These are phyloP conservation scores for Phalaenopsis aphrodite DNA, from an alignment of 106 monocot species.

Conservation along the genomic window DNA sequence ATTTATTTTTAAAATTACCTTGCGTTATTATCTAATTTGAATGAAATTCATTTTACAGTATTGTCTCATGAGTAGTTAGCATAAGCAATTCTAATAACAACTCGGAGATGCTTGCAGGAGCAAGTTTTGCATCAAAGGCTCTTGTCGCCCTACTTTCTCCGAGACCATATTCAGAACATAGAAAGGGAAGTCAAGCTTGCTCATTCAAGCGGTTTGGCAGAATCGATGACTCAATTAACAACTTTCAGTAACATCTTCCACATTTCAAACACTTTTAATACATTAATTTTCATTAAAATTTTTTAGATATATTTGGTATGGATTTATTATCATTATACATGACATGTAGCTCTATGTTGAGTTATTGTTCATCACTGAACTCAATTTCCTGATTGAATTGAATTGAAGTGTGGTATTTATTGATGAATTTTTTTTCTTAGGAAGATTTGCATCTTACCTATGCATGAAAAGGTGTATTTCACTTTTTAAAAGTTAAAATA, in stretches of 20 bases:
- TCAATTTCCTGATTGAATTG: not conserved
- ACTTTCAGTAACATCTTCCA: not conserved
- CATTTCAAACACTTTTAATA: not conserved
- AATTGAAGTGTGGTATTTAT: not conserved
- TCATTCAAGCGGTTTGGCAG: conserved; percentile 9
- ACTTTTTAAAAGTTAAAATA: too few species aligned
- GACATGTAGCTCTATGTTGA: not conserved
- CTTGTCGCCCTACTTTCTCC: conserved; percentile 20
- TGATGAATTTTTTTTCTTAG: not conserved
- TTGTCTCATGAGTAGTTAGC: too few species aligned
- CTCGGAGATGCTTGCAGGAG: conserved; percentile 15
- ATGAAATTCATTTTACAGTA: too few species aligned
- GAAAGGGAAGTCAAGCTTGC: conserved; percentile 28
- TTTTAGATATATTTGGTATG: not conserved
- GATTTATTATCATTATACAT: not conserved
- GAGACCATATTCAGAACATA: conserved; percentile 27
- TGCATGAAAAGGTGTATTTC: too few species aligned
- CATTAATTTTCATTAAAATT: too few species aligned
- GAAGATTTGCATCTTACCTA: too few species aligned
- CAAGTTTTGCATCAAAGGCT: conserved; percentile 27
- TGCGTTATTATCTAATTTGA: too few species aligned
- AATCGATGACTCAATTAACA: not conserved
- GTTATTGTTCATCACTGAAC: too few species aligned
- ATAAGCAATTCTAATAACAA: not conserved
- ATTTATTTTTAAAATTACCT: too few species aligned